Percentiles rank a stretch among this genome's conserved stretches.
Conservation (phyloP, 352 stramenopile species). For the Globisporangium iwayamae region DNA sequence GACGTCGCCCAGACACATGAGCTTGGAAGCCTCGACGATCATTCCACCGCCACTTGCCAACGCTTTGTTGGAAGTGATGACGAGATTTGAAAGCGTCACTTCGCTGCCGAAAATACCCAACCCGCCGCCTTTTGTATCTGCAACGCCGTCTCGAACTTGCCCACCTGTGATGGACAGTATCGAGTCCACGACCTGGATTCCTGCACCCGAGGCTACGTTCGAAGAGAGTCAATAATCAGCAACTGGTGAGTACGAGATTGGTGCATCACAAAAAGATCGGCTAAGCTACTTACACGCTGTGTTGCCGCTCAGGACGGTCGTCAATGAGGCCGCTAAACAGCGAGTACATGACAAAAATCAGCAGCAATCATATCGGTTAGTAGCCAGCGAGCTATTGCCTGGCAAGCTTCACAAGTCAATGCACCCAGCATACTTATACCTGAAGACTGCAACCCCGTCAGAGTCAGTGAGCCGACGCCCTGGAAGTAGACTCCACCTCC, state of each 20-base stretch:
- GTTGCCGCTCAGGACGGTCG: constrained; percentile 17
- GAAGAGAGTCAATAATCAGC: background rate
- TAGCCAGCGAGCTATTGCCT: too few relatives aligned
- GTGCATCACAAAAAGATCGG: background rate
- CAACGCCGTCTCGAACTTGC: constrained; percentile 2
- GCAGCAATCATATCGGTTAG: background rate
- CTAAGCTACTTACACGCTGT: constrained; percentile 21
- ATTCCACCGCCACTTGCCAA: constrained; percentile 13
- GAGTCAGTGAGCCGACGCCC: constrained; percentile 1
- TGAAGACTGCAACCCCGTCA: background rate
- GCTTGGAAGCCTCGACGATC: constrained; percentile 6
- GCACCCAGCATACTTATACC: background rate
- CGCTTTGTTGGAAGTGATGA: constrained; percentile 15
- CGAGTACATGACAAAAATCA: background rate
- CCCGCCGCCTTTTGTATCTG: constrained; percentile 6
- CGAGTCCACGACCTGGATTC: constrained; percentile 24
- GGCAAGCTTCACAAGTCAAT: background rate
- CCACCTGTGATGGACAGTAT: constrained; percentile 16
- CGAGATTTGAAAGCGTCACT: constrained; percentile 3
- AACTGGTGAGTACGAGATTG: background rate
- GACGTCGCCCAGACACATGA: constrained; percentile 4
- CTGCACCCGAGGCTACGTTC: constrained; percentile 23
- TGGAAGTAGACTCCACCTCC: constrained; percentile 9
- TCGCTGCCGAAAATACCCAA: constrained; percentile 8
- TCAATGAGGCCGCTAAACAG: background rate